Percentiles rank a stretch among this genome's conserved stretches.
These are phyloP conservation scores for Neurospora intermedia DNA, from an alignment of 495 filamentous ascomycete genomes.

Conservation along the genomic window DNA sequence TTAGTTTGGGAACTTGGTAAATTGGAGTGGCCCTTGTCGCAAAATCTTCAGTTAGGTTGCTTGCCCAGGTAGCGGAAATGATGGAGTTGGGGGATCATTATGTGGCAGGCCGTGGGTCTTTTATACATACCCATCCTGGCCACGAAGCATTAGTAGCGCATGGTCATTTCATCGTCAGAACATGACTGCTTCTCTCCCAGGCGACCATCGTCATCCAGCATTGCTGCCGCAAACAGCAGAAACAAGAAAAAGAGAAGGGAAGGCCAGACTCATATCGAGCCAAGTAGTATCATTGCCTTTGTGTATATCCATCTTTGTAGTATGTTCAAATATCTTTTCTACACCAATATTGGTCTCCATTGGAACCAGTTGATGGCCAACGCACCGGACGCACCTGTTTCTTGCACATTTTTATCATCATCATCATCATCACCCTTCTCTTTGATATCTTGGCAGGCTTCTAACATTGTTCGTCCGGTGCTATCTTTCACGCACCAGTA, in stretches of 20 bases:
- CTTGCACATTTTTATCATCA: not conserved
- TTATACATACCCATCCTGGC: not conserved
- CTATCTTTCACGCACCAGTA: not conserved
- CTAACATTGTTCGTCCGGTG: not conserved
- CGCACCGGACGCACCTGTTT: not conserved
- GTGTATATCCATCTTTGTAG: not conserved
- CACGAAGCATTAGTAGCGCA: not conserved
- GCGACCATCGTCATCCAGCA: not conserved
- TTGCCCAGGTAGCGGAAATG: not conserved
- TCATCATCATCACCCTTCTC: not conserved
- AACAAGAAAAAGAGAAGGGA: not conserved
- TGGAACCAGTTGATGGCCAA: not conserved
- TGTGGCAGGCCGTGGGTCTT: not conserved
- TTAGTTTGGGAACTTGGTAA: not conserved
- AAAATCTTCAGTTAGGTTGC: not conserved
- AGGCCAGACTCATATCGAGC: not conserved
- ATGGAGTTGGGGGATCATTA: not conserved
- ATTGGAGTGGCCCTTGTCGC: not conserved
- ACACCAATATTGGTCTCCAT: not conserved
- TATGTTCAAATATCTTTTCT: not conserved
- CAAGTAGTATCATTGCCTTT: not conserved
- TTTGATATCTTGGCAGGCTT: not conserved
- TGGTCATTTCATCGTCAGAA: not conserved
- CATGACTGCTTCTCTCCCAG: not conserved
- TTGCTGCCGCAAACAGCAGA: not conserved